Conservation (phyloP, 2,329 filamentous ascomycete species). For the Phialophora verrucosa region DNA sequence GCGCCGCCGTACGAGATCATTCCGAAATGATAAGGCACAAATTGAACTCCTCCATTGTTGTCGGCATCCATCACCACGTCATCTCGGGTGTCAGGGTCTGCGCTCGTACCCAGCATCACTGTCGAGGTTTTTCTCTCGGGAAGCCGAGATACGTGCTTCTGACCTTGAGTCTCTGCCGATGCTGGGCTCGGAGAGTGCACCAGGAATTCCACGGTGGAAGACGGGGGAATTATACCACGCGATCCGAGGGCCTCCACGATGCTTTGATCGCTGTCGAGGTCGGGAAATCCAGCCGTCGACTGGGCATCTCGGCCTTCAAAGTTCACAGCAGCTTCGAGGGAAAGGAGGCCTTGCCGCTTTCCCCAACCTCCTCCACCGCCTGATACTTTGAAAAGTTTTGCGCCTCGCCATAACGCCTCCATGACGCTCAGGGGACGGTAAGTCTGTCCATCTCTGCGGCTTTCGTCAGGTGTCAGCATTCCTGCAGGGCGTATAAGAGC, state of each 20-base stretch:
- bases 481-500: slow-evolving; percentile 30
- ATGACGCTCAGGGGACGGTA: neutral
- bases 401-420: slow-evolving; percentile 22
- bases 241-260: slow-evolving; percentile 4
- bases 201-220: slow-evolving; percentile 28
- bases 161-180: neutral
- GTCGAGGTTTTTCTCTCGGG: neutral
- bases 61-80: neutral
- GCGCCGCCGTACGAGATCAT: slow-evolving; percentile 31
- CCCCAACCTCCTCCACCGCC: slow-evolving; percentile 41
- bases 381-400: slow-evolving; percentile 37
- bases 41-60: slow-evolving; percentile 9
- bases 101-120: slow-evolving; percentile 1
- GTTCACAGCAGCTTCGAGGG: slow-evolving; percentile 35
- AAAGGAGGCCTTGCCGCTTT: slow-evolving; percentile 38
- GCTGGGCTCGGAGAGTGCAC: slow-evolving; percentile 10
- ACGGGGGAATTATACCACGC: slow-evolving; percentile 20
- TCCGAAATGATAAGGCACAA: slow-evolving; percentile 31
- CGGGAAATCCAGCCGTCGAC: slow-evolving; percentile 21
- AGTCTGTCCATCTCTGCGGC: neutral
- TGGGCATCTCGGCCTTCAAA: slow-evolving; percentile 12
- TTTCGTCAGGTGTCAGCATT: neutral
- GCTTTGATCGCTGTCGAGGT: slow-evolving; percentile 18
- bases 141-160: neutral
- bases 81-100: slow-evolving; percentile 14